Evolutionary conservation across 441 rosid species (phyloP).

Genomic region (Eutrema salsugineum): DNA sequence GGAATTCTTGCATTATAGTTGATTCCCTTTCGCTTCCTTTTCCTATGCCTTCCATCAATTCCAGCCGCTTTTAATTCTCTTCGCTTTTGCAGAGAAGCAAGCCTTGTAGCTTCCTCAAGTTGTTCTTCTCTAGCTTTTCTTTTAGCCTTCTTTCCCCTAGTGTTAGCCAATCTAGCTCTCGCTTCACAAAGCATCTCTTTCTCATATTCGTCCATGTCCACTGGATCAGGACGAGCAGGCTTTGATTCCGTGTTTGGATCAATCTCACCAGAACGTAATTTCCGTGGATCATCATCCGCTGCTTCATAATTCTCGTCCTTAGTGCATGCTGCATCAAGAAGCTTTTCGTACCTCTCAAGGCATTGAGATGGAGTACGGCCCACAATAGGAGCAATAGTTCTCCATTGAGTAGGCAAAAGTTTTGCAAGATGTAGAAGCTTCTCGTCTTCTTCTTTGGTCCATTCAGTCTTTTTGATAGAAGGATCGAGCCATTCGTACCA

Average conservation of each 20-base stretch:
- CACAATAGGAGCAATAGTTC: slow-evolving; percentile 99
- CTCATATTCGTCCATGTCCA: slow-evolving; percentile 99
- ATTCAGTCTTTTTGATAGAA: slow-evolving; percentile 98
- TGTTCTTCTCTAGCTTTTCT: slow-evolving; percentile 98
- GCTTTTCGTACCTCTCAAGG: slow-evolving; percentile 95
- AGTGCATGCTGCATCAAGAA: slow-evolving; percentile 95
- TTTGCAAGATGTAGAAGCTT: slow-evolving; percentile 98
- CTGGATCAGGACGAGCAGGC: slow-evolving; percentile 99
- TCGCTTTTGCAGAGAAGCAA: slow-evolving; percentile 96
- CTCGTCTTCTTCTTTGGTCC: slow-evolving; percentile 99
- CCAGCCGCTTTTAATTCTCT: slow-evolving; percentile 99
- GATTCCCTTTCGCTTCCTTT: slow-evolving; percentile 88
- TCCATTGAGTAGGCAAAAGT: slow-evolving; percentile 97
- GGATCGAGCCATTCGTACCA: slow-evolving; percentile 99
- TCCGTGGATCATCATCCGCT: slow-evolving; percentile 95
- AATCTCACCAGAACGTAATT: slow-evolving; percentile 95
- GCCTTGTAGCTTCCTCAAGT: slow-evolving; percentile 98
- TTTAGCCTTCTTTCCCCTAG: slow-evolving; percentile 96
- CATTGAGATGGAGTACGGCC: slow-evolving; percentile 99
- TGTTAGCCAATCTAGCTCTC: slow-evolving; percentile 92
- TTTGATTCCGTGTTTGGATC: slow-evolving; percentile 97
- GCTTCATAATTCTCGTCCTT: slow-evolving; percentile 96
- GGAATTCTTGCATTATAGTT: slow-evolving; percentile 97
- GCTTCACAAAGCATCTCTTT: slow-evolving; percentile 99
- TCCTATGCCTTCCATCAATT: slow-evolving; percentile 71